A percentile compares a stretch with the other conserved stretches of the same genome.
These are phyloP conservation scores for Pestalotiopsis sp. DNA, from an alignment of 2,329 filamentous ascomycete genomes.

Conservation along the genomic window DNA sequence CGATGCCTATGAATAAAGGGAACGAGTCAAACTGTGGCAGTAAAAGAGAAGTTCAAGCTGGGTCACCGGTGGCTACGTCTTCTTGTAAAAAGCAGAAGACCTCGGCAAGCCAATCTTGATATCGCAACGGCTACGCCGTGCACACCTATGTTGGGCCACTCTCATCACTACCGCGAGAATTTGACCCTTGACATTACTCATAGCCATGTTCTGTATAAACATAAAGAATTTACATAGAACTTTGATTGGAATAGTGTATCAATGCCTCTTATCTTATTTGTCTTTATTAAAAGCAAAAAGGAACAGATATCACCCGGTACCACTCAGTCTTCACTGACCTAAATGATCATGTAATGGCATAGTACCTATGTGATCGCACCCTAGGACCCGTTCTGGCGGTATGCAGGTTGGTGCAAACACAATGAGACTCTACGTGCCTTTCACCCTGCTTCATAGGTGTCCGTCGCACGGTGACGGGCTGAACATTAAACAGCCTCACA, in stretches of 20 bases:
- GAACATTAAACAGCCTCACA: neutral
- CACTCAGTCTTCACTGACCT: no score
- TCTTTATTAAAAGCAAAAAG: no score
- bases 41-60: neutral
- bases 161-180: neutral
- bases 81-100: constrained; percentile 11
- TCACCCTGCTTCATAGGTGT: neutral
- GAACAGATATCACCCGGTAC: no score
- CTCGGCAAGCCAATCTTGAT: neutral
- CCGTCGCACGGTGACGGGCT: neutral
- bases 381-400: no score
- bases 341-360: no score
- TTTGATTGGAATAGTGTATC: neutral
- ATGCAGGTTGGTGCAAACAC: neutral
- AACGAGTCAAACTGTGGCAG: neutral
- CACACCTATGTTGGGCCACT: neutral
- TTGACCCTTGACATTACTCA: neutral
- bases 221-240: neutral
- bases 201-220: neutral
- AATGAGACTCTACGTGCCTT: neutral
- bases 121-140: neutral
- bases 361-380: no score
- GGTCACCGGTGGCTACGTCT: neutral
- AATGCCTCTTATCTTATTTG: neutral
- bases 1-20: neutral